Conservation (phyloP, 176 grass and related monocot species). For the Oryza longistaminata region DNA sequence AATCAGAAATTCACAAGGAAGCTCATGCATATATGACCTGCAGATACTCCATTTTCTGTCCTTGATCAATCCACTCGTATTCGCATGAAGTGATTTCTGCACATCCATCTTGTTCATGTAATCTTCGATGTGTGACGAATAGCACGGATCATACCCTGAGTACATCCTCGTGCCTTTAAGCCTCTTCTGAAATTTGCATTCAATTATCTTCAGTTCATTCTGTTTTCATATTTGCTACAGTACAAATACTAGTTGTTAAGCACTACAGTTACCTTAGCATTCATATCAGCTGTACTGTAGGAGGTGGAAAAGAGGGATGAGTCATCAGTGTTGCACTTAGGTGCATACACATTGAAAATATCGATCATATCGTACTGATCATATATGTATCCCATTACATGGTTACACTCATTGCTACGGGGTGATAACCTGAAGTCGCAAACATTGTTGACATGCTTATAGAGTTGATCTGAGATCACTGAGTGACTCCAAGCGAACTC, state of each 20-base stretch:
- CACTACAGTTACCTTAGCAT: slow-evolving; percentile 23
- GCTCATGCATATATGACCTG: slow-evolving; percentile 45
- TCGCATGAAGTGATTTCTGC: slow-evolving; percentile 66
- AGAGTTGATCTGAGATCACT: slow-evolving; percentile 80
- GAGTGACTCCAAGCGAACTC: slow-evolving; percentile 90
- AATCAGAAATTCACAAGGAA: slow-evolving; percentile 1
- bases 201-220: slow-evolving; percentile 7
- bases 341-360: slow-evolving; percentile 90
- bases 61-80: slow-evolving; percentile 55
- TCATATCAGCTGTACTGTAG: slow-evolving; percentile 5
- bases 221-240: slow-evolving; percentile 1
- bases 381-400: slow-evolving; percentile 55
- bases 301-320: slow-evolving; percentile 26
- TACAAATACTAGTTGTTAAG: neutral
- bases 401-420: slow-evolving; percentile 43
- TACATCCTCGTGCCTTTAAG: slow-evolving; percentile 51
- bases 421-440: slow-evolving; percentile 67
- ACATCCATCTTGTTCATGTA: slow-evolving; percentile 82
- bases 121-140: slow-evolving; percentile 57
- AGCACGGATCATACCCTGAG: slow-evolving; percentile 80
- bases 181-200: slow-evolving; percentile 37
- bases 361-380: slow-evolving; percentile 59
- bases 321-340: slow-evolving; percentile 68
- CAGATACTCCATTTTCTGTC: slow-evolving; percentile 66
- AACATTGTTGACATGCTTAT: slow-evolving; percentile 48